A percentile compares a stretch with the other conserved stretches of the same genome.
These are phyloP conservation scores for Fusarium caatingaense DNA, from an alignment of 2,329 filamentous ascomycete species.

Conservation along the genomic window DNA sequence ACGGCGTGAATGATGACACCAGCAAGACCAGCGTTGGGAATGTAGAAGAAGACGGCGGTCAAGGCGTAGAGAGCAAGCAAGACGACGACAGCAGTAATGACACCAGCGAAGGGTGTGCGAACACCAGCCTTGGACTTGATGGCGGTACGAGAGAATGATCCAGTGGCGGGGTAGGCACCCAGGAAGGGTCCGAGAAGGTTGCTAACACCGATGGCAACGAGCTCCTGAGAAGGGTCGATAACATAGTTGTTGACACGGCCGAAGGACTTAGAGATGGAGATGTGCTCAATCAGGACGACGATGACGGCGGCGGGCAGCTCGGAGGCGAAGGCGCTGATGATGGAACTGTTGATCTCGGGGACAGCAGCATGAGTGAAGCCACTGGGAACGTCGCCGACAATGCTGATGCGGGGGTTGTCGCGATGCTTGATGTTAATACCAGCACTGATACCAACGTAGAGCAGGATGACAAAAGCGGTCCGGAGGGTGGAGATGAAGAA, in stretches of 20 bases:
- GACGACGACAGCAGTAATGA: slow-evolving; percentile 85
- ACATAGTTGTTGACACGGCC: slow-evolving; percentile 84
- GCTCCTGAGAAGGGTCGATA: slow-evolving; percentile 82
- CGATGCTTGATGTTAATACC: slow-evolving; percentile 72
- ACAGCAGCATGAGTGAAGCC: slow-evolving; percentile 78
- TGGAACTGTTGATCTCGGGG: slow-evolving; percentile 68
- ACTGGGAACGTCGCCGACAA: slow-evolving; percentile 76
- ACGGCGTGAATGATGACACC: slow-evolving; percentile 94
- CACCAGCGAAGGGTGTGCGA: slow-evolving; percentile 85
- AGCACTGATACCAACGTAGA: slow-evolving; percentile 83
- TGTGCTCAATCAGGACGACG: slow-evolving; percentile 83
- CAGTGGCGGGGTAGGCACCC: slow-evolving; percentile 86
- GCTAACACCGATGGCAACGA: slow-evolving; percentile 80
- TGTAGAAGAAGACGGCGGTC: slow-evolving; percentile 88
- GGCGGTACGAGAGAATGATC: slow-evolving; percentile 89
- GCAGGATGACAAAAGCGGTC: slow-evolving; percentile 81
- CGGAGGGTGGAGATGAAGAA: slow-evolving; percentile 84
- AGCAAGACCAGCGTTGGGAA: slow-evolving; percentile 79
- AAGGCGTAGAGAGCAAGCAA: slow-evolving; percentile 86
- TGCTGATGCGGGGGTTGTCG: slow-evolving; percentile 68
- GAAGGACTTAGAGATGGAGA: slow-evolving; percentile 85
- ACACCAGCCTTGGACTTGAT: slow-evolving; percentile 97
- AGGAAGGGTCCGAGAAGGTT: slow-evolving; percentile 83
- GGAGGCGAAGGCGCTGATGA: slow-evolving; percentile 71
- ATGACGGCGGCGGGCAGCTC: slow-evolving; percentile 81